Evolutionary conservation across 2,329 filamentous ascomycete genomes (phyloP).

Genomic region (Ophiostoma perfectum): DNA sequence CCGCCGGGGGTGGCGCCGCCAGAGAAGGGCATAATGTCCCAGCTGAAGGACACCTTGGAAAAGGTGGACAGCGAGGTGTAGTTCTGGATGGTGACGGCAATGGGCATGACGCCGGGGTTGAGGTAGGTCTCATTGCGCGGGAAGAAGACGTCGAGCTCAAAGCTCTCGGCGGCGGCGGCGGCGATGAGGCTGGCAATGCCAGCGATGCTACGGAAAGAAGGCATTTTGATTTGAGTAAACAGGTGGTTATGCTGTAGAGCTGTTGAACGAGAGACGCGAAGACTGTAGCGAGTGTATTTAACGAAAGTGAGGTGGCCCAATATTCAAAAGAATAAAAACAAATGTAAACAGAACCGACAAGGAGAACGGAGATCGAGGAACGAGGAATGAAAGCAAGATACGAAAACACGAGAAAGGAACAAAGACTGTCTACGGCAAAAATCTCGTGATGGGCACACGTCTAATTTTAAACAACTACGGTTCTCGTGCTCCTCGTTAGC

Average conservation of each 20-base stretch:
- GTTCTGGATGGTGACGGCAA: constrained; percentile 21
- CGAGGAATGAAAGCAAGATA: neutral
- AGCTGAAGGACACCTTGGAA: constrained; percentile 1
- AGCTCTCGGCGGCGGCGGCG: neutral
- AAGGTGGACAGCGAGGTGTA: neutral
- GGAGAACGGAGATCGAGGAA: neutral
- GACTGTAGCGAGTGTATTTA: neutral
- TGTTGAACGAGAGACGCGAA: neutral
- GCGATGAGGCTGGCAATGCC: constrained; percentile 14
- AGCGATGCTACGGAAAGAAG: neutral
- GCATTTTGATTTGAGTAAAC: neutral
- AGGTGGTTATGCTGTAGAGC: neutral
- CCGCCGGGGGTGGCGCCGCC: neutral
- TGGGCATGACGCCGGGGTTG: constrained; percentile 19
- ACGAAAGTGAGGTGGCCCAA: neutral
- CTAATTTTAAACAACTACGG: neutral
- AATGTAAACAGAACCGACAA: neutral
- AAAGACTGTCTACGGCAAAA: neutral
- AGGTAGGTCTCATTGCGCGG: constrained; percentile 25
- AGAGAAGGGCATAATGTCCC: constrained; percentile 13
- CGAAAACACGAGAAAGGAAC: neutral
- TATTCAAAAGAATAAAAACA: neutral
- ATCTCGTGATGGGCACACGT: constrained; percentile 9
- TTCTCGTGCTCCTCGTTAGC: neutral
- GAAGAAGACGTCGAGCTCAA: constrained; percentile 23